Base-by-base conservation (phyloP, 106 monocot species). In the Dactylorhiza incarnata region DNA sequence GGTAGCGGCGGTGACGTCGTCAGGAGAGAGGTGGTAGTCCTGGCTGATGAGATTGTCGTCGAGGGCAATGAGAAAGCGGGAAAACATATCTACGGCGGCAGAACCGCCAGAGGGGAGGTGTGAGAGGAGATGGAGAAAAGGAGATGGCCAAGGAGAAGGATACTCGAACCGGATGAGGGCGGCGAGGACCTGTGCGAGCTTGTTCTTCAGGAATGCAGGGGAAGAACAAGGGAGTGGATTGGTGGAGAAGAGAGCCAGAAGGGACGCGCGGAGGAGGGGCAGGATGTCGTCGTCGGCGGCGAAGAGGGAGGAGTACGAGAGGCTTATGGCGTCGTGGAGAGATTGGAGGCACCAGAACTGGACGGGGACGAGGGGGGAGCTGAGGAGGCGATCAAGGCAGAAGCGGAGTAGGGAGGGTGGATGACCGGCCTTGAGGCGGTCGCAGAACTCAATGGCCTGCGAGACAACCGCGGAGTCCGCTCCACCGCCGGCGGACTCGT, bases 331-430 rank as follows among this genome's bases (percentile, higher is more conserved):
- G 51, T 93, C 93, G 58, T 93, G 88, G 71, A 93, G 74, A 51
- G 79, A 62, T 20, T 89, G 90, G 74, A 93, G 85, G 59, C 83
- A 93, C 95, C 92, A 95, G 84, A 95, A 95, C 54, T 81, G 88
- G 45, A 91, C 86, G 15, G 81, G 82, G 6, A 78, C 72, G 59
- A 74, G 73, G 3, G 82, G 66, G 5, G 90, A 87, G 59, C 68
- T 75, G 66, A 48, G 52, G 67, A 95, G 84, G 68, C 85, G 84
- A 6, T 92, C 88, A 78, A 92, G 82, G 78, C 92, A 92, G 69
- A 90, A 82, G 44, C 83, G 87, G 45, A 90, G 75, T 70, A 96
- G 73, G 44, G 85, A 52, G 19, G 90, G 74, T 6, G 85, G 83
- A 45, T 74, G 52, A 70, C 67, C 51, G 22, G 77, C 70, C 22